Base-by-base conservation (phyloP, 2,329 filamentous ascomycete genomes). In the Zymoseptoria brevis region DNA sequence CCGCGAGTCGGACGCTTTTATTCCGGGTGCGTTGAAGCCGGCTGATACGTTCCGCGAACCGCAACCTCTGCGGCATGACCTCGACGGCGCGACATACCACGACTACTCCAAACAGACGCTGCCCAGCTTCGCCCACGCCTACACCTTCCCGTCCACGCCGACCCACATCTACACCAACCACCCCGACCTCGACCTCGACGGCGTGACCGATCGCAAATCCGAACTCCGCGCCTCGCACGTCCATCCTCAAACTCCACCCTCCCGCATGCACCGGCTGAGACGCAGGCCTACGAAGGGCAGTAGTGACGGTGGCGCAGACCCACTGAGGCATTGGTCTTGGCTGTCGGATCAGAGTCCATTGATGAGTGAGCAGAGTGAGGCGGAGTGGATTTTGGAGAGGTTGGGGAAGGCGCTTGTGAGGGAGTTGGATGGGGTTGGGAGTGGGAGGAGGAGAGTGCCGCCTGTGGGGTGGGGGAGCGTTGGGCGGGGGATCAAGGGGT, bases 301-400 rank as follows among this genome's bases (percentile, higher is more conserved):
- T n/a, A n/a, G 53, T n/a, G 57, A 57, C 8, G 50, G 26, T 3
- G n/a, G 50, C 48, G 57, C 16, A 2, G 68, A 68, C 53, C 54
- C 65, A 2, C 57, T 64, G 4, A 62, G 70, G 9, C 73, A 79
- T 62, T 90, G 88, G 87, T 89, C 86, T 35, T 92, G 88, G 88
- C 80, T 91, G 1, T 87, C 86, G 0, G 79, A 83, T 53, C 76
- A 82, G 13, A 88, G 84, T 64, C 88, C 88, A 3, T 76, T 91
- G 11, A 86, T 90, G 83, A 83, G 86, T 2, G 80, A 80, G 53
- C 81, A 84, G 67, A 82, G 83, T 58, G 88, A 91, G 74, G 81
- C 83, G 13, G 83, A 89, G 69, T 91, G 88, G 88, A 83, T 91
- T 41, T 71, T 90, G 49, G 84, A 89, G 60, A 79, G 82, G 60